phyloP scores from a whole-genome alignment of 371 early-diverging fungal genomes.

The Mortierella sp. region DNA sequence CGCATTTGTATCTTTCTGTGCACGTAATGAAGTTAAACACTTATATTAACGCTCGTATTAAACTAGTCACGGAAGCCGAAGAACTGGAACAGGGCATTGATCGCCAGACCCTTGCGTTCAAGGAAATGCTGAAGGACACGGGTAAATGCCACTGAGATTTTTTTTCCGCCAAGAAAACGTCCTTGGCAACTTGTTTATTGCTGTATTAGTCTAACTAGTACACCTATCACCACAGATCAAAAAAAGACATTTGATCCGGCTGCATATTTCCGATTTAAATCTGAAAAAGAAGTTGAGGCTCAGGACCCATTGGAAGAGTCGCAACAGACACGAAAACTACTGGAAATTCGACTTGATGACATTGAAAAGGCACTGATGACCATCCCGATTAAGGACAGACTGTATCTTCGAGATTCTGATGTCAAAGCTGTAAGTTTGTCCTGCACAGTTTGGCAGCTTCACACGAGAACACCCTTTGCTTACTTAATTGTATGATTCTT shows the following conservation, averaged over 20 bases:
- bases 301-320: slow-evolving; percentile 38
- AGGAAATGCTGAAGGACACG: slow-evolving; percentile 40
- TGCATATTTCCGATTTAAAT: slow-evolving; percentile 54
- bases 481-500: background rate
- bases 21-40: background rate
- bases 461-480: background rate
- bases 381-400: slow-evolving; percentile 42
- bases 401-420: slow-evolving; percentile 35
- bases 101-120: slow-evolving; percentile 48
- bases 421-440: slow-evolving; percentile 28
- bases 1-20: background rate
- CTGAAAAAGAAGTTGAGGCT: slow-evolving; percentile 48
- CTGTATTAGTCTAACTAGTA: background rate
- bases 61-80: slow-evolving; percentile 43
- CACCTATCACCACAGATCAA: slow-evolving; percentile 24
- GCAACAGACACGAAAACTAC: slow-evolving; percentile 39
- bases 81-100: slow-evolving; percentile 54
- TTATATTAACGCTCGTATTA: background rate
- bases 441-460: background rate
- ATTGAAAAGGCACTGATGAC: slow-evolving; percentile 44
- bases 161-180: no score
- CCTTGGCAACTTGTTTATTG: background rate
- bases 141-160: slow-evolving; percentile 15
- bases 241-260: slow-evolving; percentile 53
- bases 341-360: slow-evolving; percentile 43